These are phyloP conservation scores for carrot (Daucus carota) DNA, from an alignment of 129 eudicot genomes.

Conservation along the genomic window DH1_v3.0 NC_030387.2:3670001-3670500, in stretches of 20 bases:
- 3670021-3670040: neutral
- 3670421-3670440: no score
- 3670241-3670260: neutral
- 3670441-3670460: no score
- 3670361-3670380: no score
- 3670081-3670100: neutral
- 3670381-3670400: no score
- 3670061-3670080: neutral
- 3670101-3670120: neutral
- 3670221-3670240: neutral
- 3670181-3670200: neutral
- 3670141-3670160: neutral
- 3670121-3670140: neutral
- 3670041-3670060: neutral
- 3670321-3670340: no score
- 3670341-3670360: no score
- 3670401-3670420: no score
- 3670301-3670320: neutral
- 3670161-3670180: conserved; percentile 10
- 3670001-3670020: neutral
- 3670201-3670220: neutral
- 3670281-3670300: neutral
- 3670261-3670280: neutral
- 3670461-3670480: no score
- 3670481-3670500: no score